Base-by-base conservation (phyloP, 2,329 filamentous ascomycete genomes). In the Aureobasidium sp. region DNA sequence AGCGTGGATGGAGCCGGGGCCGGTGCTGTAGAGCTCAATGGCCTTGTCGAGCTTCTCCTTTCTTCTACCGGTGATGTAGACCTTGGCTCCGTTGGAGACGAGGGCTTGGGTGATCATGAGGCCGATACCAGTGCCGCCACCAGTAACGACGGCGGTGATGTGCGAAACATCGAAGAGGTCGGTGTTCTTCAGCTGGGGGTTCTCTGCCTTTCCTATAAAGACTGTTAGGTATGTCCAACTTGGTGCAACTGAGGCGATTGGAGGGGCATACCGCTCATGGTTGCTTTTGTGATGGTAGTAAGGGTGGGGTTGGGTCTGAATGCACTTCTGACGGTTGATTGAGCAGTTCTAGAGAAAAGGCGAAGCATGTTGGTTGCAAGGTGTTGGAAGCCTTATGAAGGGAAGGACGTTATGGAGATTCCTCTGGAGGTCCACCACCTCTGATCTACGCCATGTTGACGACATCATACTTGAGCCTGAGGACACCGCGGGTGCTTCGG, bases 31-130 rank as follows among this genome's bases (percentile, higher is more conserved):
- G 7, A 75, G 71, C 63, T 81, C 74, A 13, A 78, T 71, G 0
- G 77, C 75, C 62, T 72, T 69, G 57, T 75, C 68, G 55, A 77
- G 66, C 60, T 75, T 76, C 61, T 78, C 75, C 60, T 75, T 68
- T 51, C 75, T 74, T 29, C 77, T 69, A 25, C 77, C 75, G 21
- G 75, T 75, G 61, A 78, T 78, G 67, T 79, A 79, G 10, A 78
- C 76, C 65, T 78, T 73, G 2, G 71, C 71, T 31, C 71, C 71
- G 55, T 74, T 74, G 19, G 67, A 57, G 6, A 70, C 66, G 2
- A 74, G 65, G 2, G 71, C 71, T 60, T 73, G 70, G 5, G 71
- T 68, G 33, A 74, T 73, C 71, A 73, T 72, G 25, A 73, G 60
- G 15, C 70, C 74, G 59, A 78, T 71, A 19, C 75, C 75, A 1